Evolutionary conservation across 768 basidiomycete species (phyloP), one percentile per base, ranked within the genome.

Genomic region (Serendipita sp.): DNA sequence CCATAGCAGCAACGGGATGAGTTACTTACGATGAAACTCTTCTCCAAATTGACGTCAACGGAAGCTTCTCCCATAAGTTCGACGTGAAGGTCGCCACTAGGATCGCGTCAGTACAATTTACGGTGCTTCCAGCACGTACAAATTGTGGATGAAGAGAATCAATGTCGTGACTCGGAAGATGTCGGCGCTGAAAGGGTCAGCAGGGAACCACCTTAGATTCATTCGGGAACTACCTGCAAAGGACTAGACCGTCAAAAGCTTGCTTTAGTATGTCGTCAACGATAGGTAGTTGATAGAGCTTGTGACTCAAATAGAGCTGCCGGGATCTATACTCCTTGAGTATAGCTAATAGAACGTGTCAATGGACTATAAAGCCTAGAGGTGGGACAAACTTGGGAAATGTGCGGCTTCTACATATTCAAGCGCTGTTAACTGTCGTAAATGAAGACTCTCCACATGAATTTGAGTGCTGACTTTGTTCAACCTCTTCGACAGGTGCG

Each of bases 121-220:
- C 63, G 66, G 35, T 46, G 38, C 38, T 41, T 13, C 7, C 5
- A 41, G 38, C 5, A 41, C 90, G 72, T 72, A 95, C 95, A 97
- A 92, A 77, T 98, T 94, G 75, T 99, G 96, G 3, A 89, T 83
- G 70, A 97, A 90, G 46, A 98, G 75, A 34, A 98, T 82, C 30
- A 98, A 70, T 0, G 87, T 90, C 35, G 83, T 76, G 32, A 85
- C 70, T 68, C 45, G 80, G 70, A 89, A 86, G 37, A 97, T 77
- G 73, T 94, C 88, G 51, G 79, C 75, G 37, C 94, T 96, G 66
- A 1, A 11, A 30, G 37, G 15, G 63, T 51, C 45, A 66, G 62
- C n/a, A 48, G 58, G 45, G 28, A 64, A 44, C 62, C 37, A 16
- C 60, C 60, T 30, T 37, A 62, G 60, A 28, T 34, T 48, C 54